Evolutionary conservation across 345 rosid species (phyloP), one percentile per base, ranked within the genome.

Genomic region (Rhodamnia rubescens): DNA sequence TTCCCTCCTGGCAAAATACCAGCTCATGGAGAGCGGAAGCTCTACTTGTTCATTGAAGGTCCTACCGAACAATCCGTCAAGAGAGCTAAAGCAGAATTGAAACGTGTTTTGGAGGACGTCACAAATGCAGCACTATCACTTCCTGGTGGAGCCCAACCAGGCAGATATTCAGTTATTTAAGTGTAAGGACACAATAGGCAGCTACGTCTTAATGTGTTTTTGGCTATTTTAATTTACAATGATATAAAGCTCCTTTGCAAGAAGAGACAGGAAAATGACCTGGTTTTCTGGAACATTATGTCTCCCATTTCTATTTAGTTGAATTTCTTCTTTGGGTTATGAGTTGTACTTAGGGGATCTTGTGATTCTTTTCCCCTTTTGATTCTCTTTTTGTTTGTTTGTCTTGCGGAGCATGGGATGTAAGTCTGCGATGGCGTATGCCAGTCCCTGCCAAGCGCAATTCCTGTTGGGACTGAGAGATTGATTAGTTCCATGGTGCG

Each of bases 81-180:
- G 93, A 91, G 93, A 86, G 98, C 99, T 83, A 97, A 93, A 88
- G 90, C 91, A 36, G 98, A 97, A 85, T 89, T 97, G 83, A 96
- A 94, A 90, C 98, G 96, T 24, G 98, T 92, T 85, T 88, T 97
- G 92, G 98, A 97, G 91, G 98, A 97, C 85, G 93, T 96, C 85
- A 92, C 99, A 10, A 93, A 91, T 89, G 98, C 94, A 86, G 93
- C 96, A 29, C 82, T 94, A 69, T 92, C 95, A 85, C 96, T 97
- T 90, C 98, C 98, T 50, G 99, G 98, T 69, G 98, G 96, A 85
- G 87, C 95, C 87, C 98, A 95, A 87, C 92, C 98, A 2, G 98
- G 98, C 91, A 93, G 91, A 92, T 97, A 97, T 92, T 95, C 98
- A 1, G 99, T 97, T 83, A 54, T 95, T 84, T 95, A 90, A 92